Percentiles rank a stretch among this genome's conserved stretches.
phyloP scores from a whole-genome alignment of 2,329 filamentous ascomycete genomes.

The Incumbomyces lentus region DNA sequence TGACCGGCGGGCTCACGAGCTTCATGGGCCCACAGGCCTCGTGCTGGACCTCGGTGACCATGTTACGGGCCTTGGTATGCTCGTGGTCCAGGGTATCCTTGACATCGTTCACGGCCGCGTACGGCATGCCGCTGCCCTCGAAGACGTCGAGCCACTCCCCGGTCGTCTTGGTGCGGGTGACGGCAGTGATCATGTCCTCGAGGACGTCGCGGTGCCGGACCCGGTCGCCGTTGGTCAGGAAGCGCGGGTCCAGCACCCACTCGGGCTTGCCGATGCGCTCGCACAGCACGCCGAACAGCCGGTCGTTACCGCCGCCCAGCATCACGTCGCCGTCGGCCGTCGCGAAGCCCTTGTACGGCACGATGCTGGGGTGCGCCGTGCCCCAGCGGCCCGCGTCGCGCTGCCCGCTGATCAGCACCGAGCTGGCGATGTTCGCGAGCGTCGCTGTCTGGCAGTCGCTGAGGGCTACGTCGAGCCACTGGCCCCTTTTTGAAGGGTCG shows the following conservation, averaged over 20 bases:
- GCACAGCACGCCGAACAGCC: conserved; percentile 50
- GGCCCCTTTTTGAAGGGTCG: conserved; percentile 58
- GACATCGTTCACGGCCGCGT: conserved; percentile 88
- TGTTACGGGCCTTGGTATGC: conserved; percentile 69
- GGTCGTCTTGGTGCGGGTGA: conserved; percentile 69
- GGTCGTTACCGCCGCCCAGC: conserved; percentile 54
- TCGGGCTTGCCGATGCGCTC: conserved; percentile 47
- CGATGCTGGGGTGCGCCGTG: conserved; percentile 95
- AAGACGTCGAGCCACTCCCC: conserved; percentile 77
- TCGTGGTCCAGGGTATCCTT: conserved; percentile 72
- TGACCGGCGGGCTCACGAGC: conserved; percentile 87
- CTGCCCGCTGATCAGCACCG: conserved; percentile 76
- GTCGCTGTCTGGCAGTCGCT: conserved; percentile 95
- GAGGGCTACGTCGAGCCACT: conserved; percentile 83
- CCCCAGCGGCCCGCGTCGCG: conserved; percentile 88
- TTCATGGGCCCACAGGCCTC: conserved; percentile 73
- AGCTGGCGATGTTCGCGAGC: conserved; percentile 89
- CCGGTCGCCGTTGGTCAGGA: conserved; percentile 48
- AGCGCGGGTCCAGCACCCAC: conserved; percentile 47
- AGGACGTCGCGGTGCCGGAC: conserved; percentile 62
- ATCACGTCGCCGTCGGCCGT: conserved; percentile 54
- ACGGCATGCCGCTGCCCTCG: conserved; percentile 88
- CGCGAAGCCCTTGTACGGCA: conserved; percentile 79
- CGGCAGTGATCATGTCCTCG: conserved; percentile 65
- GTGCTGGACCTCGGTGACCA: conserved; percentile 85